Percentiles rank a stretch among this genome's conserved stretches.
Evolutionary conservation across 805 yeast species (phyloP).

Genomic region (Saturnispora besseyi): DNA sequence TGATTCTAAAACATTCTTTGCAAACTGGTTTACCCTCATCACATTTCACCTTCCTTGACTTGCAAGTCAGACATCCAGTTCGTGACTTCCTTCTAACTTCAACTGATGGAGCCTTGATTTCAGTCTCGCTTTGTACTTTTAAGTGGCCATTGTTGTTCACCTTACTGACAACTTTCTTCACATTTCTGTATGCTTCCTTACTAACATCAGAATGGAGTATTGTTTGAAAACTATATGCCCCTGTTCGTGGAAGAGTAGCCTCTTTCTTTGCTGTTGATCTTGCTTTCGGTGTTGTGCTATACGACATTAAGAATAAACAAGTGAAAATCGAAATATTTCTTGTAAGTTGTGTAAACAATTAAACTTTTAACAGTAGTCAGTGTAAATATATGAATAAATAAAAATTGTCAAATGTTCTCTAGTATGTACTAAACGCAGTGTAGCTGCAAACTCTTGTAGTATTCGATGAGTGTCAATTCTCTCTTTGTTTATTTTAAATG

Average conservation of each 20-base stretch:
- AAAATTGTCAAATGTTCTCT: too few relatives aligned
- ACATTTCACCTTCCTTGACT: constrained; percentile 1
- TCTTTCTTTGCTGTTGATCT: background rate
- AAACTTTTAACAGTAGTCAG: too few relatives aligned
- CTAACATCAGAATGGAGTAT: background rate
- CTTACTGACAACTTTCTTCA: background rate
- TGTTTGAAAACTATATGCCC: background rate
- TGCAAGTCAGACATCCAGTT: constrained; percentile 1
- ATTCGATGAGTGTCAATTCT: too few relatives aligned
- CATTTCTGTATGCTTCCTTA: background rate
- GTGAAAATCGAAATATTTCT: too few relatives aligned
- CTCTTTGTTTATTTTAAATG: too few relatives aligned
- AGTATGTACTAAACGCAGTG: too few relatives aligned
- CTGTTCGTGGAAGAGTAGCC: background rate
- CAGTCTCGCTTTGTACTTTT: background rate
- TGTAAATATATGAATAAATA: too few relatives aligned
- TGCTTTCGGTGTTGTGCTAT: background rate
- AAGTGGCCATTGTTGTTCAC: background rate
- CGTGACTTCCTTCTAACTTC: background rate
- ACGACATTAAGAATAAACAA: background rate
- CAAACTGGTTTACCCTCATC: constrained; percentile 1
- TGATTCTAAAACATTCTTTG: constrained; percentile 1
- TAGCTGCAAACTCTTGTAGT: too few relatives aligned
- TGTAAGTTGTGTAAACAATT: too few relatives aligned
- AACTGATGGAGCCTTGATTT: background rate